phyloP scores from a whole-genome alignment of 2,329 filamentous ascomycete species.

The Coniochaeta ligniaria region DNA sequence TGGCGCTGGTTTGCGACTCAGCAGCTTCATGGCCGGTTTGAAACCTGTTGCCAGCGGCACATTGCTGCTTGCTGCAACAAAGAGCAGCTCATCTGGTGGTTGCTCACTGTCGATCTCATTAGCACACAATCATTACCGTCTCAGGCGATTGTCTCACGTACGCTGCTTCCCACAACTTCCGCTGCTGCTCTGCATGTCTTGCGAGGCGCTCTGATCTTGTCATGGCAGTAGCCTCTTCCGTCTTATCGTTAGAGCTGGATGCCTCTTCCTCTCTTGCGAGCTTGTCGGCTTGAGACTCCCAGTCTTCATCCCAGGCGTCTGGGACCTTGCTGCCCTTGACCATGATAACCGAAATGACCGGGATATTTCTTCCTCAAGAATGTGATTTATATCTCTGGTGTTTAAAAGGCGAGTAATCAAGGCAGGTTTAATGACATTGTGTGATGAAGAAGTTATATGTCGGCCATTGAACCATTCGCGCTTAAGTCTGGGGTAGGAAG shows the following conservation, averaged over 20 bases:
- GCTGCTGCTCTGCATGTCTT: constrained; percentile 75
- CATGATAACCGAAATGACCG: constrained; percentile 20
- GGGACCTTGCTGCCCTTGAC: constrained; percentile 45
- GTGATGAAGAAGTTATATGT: no score
- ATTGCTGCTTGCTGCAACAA: constrained; percentile 46
- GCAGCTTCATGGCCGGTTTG: constrained; percentile 75
- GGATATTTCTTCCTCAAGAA: not conserved
- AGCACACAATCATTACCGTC: not conserved
- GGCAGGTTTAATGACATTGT: not conserved
- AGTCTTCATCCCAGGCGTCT: constrained; percentile 88
- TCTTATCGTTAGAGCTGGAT: not conserved
- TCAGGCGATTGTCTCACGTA: constrained; percentile 33
- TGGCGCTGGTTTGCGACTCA: constrained; percentile 71
- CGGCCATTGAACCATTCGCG: no score
- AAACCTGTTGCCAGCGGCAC: constrained; percentile 62
- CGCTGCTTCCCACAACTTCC: constrained; percentile 85
- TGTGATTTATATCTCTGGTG: not conserved
- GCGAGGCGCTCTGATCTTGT: constrained; percentile 72
- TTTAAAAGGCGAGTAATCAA: not conserved
- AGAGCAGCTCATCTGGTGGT: constrained; percentile 65
- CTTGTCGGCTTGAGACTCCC: constrained; percentile 70
- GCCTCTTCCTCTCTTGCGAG: constrained; percentile 26
- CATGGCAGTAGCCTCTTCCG: constrained; percentile 32
- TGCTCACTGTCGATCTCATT: constrained; percentile 46
- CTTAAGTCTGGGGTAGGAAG: no score